These are phyloP conservation scores for Talaromyces sp. DNA, from an alignment of 2,329 filamentous ascomycete species.

Conservation along the genomic window DNA sequence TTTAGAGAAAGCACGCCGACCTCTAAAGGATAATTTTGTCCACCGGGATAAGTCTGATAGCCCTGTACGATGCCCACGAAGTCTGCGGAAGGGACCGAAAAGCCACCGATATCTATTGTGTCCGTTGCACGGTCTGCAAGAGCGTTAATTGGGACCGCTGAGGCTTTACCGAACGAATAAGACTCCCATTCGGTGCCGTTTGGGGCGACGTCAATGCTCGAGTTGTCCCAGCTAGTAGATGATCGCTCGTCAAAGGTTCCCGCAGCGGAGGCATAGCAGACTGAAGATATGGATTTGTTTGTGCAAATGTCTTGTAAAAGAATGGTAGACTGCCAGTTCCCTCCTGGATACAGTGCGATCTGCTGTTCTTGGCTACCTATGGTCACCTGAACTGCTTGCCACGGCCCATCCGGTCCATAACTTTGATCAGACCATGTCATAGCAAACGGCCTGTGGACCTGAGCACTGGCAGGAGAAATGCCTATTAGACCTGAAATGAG, in stretches of 20 bases:
- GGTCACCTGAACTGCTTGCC: constrained; percentile 16
- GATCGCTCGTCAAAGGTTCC: not conserved
- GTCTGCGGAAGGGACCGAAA: not conserved
- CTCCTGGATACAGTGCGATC: not conserved
- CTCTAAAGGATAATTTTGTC: not conserved
- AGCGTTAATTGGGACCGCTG: not conserved
- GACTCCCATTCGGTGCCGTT: not conserved
- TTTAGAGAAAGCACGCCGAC: not conserved
- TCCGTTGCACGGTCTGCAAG: not conserved
- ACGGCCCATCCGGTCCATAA: constrained; percentile 17
- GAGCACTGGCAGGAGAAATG: not conserved
- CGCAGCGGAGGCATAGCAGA: not conserved
- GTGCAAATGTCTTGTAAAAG: not conserved
- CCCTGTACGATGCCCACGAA: not conserved
- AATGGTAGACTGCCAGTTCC: not conserved
- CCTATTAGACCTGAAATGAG: not conserved
- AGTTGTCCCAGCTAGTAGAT: not conserved
- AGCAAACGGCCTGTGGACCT: not conserved
- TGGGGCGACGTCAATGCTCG: not conserved
- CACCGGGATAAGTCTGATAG: not conserved
- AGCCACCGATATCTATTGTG: not conserved
- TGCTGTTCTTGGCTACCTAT: constrained; percentile 3
- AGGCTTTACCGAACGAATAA: not conserved
- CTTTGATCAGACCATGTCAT: not conserved
- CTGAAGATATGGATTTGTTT: not conserved